Conservation (phyloP, 2,329 filamentous ascomycete species). For the Chaetomiaceae sp. region DNA sequence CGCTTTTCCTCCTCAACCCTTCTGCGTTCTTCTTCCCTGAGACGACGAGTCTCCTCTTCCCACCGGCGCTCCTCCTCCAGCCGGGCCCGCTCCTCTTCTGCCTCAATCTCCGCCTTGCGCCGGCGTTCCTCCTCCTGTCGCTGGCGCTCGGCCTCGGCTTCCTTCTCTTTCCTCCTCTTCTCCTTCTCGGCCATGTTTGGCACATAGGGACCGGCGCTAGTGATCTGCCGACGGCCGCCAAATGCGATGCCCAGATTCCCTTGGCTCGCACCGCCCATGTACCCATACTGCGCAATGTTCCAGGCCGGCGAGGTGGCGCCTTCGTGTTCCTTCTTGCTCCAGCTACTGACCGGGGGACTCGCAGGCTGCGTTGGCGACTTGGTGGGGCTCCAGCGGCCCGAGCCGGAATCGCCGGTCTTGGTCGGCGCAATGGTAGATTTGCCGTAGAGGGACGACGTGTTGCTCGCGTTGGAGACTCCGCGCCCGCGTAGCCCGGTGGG, state of each 20-base stretch:
- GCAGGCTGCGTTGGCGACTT: conserved; percentile 56
- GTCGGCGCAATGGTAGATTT: conserved; percentile 41
- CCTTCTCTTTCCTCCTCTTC: conserved; percentile 54
- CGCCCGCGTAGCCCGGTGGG: conserved; percentile 46
- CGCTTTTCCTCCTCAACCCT: conserved; percentile 64
- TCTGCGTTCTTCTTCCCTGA: conserved; percentile 61
- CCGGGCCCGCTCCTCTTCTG: conserved; percentile 59
- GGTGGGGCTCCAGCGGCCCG: conserved; percentile 58
- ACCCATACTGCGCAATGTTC: conserved; percentile 98
- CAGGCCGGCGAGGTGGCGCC: conserved; percentile 80
- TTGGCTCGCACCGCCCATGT: conserved; percentile 95
- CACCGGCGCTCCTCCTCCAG: conserved; percentile 66
- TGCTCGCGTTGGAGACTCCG: conserved; percentile 54
- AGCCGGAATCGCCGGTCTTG: conserved; percentile 50
- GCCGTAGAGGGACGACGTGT: conserved; percentile 48
- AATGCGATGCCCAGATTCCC: conserved; percentile 92
- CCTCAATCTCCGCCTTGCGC: conserved; percentile 43
- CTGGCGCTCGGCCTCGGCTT: conserved; percentile 57
- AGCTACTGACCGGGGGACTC: conserved; percentile 68
- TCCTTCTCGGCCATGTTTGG: conserved; percentile 84
- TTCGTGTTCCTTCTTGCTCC: conserved; percentile 84
- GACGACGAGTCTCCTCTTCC: conserved; percentile 68
- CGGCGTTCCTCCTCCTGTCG: conserved; percentile 50
- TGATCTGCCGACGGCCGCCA: conserved; percentile 88
- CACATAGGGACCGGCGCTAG: conserved; percentile 71